A percentile compares a stretch with the other conserved stretches of the same genome.
Conservation (phyloP, 768 basidiomycete genomes). For the Leccinum ochraceum region DNA sequence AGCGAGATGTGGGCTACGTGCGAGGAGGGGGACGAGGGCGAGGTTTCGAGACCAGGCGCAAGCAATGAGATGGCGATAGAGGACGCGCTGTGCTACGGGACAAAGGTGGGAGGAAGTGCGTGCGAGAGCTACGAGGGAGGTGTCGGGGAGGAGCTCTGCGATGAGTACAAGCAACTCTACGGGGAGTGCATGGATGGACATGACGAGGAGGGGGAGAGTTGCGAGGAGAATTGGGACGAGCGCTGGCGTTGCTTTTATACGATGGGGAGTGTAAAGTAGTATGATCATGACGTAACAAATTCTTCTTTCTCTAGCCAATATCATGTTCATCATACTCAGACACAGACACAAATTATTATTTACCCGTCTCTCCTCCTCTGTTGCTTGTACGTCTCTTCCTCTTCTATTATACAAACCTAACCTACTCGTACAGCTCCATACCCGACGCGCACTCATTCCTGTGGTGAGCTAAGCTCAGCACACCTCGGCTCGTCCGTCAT, state of each 20-base stretch:
- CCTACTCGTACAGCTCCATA: conserved; percentile 49
- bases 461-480: conserved; percentile 53
- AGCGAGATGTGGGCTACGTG: conserved; percentile 56
- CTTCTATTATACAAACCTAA: neutral
- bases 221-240: neutral
- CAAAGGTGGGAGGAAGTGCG: conserved; percentile 42
- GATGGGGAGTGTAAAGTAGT: neutral
- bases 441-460: conserved; percentile 61
- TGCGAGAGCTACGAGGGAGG: conserved; percentile 51
- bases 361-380: neutral
- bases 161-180: conserved; percentile 63
- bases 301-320: conserved; percentile 4
- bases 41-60: conserved; percentile 48
- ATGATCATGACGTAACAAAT: conserved; percentile 19
- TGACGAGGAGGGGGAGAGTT: conserved; percentile 16
- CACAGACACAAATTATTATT: too few relatives aligned
- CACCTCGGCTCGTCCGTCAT: conserved; percentile 62
- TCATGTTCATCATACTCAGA: conserved; percentile 3
- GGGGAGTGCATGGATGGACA: conserved; percentile 54
- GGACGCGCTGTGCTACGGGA: conserved; percentile 55
- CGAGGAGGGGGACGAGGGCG: conserved; percentile 54
- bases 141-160: conserved; percentile 36
- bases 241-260: conserved; percentile 4
- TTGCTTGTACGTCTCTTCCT: neutral
- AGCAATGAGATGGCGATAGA: conserved; percentile 60